Percentiles rank a stretch among this genome's conserved stretches.
phyloP scores from a whole-genome alignment of 2,329 filamentous ascomycete genomes.

The Aspergillus sp. region DNA sequence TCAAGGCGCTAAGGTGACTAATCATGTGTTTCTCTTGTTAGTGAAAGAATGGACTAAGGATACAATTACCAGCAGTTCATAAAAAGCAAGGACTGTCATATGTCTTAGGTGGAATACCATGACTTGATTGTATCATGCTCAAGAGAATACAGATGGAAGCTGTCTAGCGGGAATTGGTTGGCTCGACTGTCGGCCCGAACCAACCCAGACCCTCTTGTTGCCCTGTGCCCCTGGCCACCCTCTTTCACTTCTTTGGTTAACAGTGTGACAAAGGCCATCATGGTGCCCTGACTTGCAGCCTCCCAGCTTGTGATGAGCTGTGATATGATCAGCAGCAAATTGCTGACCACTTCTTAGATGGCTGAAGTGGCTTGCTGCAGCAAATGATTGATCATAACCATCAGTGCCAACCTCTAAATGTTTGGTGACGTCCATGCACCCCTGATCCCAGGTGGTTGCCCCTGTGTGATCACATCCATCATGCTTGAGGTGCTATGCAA shows the following conservation, averaged over 20 bases:
- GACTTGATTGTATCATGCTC: not conserved
- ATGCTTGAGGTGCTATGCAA: conserved; percentile 13
- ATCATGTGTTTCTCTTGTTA: not conserved
- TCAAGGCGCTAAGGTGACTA: conserved; percentile 2
- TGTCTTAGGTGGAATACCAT: not conserved
- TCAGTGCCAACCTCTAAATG: conserved; percentile 6
- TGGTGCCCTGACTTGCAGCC: not conserved
- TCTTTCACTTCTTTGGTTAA: not conserved
- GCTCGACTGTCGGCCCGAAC: conserved; percentile 11
- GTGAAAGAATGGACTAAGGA: not conserved
- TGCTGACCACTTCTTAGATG: conserved; percentile 13
- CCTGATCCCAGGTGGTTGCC: conserved; percentile 3
- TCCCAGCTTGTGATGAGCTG: conserved; percentile 7
- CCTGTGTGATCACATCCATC: conserved; percentile 2
- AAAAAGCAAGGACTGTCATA: conserved; percentile 2
- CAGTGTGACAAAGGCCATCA: not conserved
- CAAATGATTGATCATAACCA: conserved; percentile 5
- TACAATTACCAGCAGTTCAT: not conserved
- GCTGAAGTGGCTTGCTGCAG: conserved; percentile 15
- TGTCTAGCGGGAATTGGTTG: conserved; percentile 1
- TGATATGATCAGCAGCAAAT: conserved; percentile 15
- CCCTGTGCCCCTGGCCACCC: conserved; percentile 2
- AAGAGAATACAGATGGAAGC: not conserved
- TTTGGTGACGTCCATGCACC: conserved; percentile 7
- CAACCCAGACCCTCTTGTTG: conserved; percentile 5